Evolutionary conservation across 352 stramenopile genomes (phyloP), one percentile per base, ranked within the genome.

Genomic region (Hyaloperonospora brassicae): DNA sequence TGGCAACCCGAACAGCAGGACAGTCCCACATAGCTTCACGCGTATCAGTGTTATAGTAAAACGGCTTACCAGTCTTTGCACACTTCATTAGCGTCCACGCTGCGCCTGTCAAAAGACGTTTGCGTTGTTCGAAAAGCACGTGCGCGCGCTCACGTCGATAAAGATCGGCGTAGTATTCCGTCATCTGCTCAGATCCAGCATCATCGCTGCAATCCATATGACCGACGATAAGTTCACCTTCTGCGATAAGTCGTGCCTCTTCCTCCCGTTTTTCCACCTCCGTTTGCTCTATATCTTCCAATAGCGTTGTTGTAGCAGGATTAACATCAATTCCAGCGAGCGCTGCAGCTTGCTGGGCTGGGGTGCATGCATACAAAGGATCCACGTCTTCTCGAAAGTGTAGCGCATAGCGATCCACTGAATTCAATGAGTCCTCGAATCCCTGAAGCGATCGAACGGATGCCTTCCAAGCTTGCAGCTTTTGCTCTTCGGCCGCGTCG

Each of bases 21-120:
- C 84, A 95, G 52, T 98, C 87, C 91, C 90, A 98, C 36, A 84
- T 81, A 25, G 91, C 90, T 79, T 98, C 93, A 7, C 86, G 88
- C 21, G 93, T 97, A 64, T 98, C 89, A 22, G 50, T 59, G 64
- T 98, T 98, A 53, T 90, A 97, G 71, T 92, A 98, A 55, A 96
- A 98, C n/a, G 70, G 74, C 30, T 87, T 70, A n/a, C 68, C 69
- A 34, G 77, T 89, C 39, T 84, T 73, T 13, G 53, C 68, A 59
- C 79, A 92, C 48, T 70, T 81, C 55, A 78, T 69, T 11, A 84
- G 35, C 17, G 73, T 55, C 82, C 82, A 89, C 8, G 75, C 72
- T 23, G 55, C 61, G 12, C 82, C 82, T 2, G 75, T 86, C 11
- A 92, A 42, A 51, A 72, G 65, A 14, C 79, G 77, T 25, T 72